Conservation (phyloP, 345 rosid species). For the Microcos paniculata region DNA sequence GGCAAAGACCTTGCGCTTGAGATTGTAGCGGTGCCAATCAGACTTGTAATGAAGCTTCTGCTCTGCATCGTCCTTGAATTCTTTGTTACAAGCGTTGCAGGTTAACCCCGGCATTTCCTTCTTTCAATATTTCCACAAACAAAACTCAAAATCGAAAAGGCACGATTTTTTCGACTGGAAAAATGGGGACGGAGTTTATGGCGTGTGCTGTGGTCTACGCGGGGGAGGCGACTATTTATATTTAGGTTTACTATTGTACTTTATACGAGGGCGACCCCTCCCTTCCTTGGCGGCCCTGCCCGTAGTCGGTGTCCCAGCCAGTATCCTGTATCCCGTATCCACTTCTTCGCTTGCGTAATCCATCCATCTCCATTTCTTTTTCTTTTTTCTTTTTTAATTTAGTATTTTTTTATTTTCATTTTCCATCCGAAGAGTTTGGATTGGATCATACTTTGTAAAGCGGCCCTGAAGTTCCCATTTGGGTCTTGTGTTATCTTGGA, state of each 20-base stretch:
- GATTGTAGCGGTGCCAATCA: constrained; percentile 98
- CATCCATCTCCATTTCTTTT: no score
- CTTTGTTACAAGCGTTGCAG: constrained; percentile 93
- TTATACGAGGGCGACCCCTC: background rate
- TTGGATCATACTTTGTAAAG: no score
- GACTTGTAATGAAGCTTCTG: constrained; percentile 88
- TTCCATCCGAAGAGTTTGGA: background rate
- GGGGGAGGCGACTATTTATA: background rate
- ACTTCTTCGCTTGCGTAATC: background rate
- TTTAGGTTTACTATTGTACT: constrained; percentile 1
- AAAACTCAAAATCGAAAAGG: no score
- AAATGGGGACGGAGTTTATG: background rate
- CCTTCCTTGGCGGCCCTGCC: no score
- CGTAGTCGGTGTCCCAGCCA: background rate
- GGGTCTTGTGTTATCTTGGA: no score
- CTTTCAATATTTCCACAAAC: background rate
- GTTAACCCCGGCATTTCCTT: constrained; percentile 65
- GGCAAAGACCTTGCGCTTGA: constrained; percentile 92
- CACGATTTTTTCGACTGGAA: no score
- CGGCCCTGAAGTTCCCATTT: background rate
- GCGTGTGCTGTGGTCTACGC: no score
- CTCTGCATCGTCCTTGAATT: constrained; percentile 69
- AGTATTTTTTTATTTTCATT: no score
- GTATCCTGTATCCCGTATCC: background rate
- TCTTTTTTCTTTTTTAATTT: no score